Evolutionary conservation across 1,139 yeast species (phyloP).

Genomic region (Yamadazyma pseudoaaseri): DNA sequence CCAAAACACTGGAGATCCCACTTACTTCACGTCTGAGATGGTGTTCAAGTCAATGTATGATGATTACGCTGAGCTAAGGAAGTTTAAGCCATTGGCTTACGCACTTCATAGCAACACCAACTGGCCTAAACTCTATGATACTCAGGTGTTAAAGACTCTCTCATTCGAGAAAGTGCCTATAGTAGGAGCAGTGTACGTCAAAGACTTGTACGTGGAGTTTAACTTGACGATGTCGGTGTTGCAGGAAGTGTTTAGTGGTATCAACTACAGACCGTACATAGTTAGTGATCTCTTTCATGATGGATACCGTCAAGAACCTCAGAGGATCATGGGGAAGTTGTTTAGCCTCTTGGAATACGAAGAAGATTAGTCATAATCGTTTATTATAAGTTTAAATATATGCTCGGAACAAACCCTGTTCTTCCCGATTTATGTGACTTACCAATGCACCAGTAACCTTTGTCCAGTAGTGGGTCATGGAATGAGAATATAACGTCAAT

Average conservation of each 20-base stretch:
- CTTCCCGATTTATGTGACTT: conserved; percentile 18
- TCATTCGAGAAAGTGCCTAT: conserved; percentile 44
- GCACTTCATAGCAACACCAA: conserved; percentile 36
- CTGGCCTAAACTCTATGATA: conserved; percentile 47
- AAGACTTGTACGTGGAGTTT: conserved; percentile 57
- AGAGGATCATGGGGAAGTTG: conserved; percentile 38
- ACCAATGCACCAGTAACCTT: conserved; percentile 39
- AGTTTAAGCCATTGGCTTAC: conserved; percentile 39
- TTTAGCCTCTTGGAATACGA: conserved; percentile 43
- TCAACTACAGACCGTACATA: conserved; percentile 39
- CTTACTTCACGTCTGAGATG: conserved; percentile 61
- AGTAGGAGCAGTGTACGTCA: conserved; percentile 48
- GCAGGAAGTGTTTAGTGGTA: conserved; percentile 24
- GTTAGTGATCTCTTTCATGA: conserved; percentile 55
- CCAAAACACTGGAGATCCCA: conserved; percentile 17
- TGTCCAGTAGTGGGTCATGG: conserved; percentile 24
- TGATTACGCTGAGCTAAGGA: conserved; percentile 44
- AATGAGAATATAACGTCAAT: conserved; percentile 36
- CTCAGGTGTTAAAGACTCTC: conserved; percentile 24
- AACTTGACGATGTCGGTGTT: conserved; percentile 36
- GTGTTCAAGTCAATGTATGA: conserved; percentile 51
- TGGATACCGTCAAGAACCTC: conserved; percentile 47
- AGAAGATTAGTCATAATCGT: neutral
- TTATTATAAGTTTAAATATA: conserved; percentile 18
- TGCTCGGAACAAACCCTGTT: conserved; percentile 43